Conservation (phyloP, 2,329 filamentous ascomycete genomes). For the Zymoseptoria ardabiliae region DNA sequence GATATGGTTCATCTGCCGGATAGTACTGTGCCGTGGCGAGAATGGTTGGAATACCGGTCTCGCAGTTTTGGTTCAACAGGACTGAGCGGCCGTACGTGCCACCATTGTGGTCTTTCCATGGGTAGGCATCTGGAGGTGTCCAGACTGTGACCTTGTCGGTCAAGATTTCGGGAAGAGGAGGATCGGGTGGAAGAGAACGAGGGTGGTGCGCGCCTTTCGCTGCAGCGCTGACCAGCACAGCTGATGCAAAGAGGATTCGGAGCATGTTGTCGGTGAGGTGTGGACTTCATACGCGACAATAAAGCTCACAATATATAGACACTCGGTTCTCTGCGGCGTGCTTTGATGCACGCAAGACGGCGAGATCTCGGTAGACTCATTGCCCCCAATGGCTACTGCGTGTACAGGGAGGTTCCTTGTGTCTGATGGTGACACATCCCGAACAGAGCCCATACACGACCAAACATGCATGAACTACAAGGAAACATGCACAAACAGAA, state of each 20-base stretch:
- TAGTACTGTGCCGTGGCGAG: slow-evolving; percentile 1
- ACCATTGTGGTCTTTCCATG: not conserved
- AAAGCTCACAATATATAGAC: not conserved
- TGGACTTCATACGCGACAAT: not conserved
- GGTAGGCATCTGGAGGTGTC: not conserved
- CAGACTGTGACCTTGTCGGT: not conserved
- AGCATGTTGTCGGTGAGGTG: not conserved
- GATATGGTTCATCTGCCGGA: slow-evolving; percentile 25
- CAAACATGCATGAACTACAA: not conserved
- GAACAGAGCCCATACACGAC: not conserved
- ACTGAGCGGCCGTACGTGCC: not conserved
- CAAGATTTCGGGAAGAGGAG: not conserved
- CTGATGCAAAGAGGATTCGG: not conserved
- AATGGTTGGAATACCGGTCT: not conserved
- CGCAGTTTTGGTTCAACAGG: slow-evolving; percentile 1
- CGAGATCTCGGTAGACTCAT: not conserved
- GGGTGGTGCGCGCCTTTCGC: not conserved
- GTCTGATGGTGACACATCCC: not conserved
- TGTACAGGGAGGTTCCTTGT: not conserved
- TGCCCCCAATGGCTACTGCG: not conserved
- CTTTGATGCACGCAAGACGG: not conserved
- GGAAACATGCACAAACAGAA: not conserved
- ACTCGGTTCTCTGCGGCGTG: not conserved
- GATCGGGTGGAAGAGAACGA: not conserved
- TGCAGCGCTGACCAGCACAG: not conserved